Conservation (phyloP, 2,329 filamentous ascomycete genomes). For the Sporothrix dimorphospora region DNA sequence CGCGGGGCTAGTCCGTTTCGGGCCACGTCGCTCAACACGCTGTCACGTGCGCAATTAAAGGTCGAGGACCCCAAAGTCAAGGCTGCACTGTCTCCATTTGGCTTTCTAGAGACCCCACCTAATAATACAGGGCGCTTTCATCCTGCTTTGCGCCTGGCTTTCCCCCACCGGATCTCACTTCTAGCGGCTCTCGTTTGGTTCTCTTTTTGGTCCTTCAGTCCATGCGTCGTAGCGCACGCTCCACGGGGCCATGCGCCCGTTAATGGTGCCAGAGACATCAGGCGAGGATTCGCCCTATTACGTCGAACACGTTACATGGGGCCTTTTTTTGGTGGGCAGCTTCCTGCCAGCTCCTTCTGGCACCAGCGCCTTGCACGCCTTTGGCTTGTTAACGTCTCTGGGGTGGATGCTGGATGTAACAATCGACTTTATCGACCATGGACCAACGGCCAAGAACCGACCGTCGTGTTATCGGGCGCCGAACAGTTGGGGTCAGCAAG, state of each 20-base stretch:
- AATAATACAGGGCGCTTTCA: constrained; percentile 1
- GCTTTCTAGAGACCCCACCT: not conserved
- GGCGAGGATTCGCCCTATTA: no score
- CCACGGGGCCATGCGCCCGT: not conserved
- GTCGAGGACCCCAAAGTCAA: not conserved
- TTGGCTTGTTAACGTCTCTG: not conserved
- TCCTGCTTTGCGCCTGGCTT: not conserved
- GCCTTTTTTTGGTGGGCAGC: not conserved
- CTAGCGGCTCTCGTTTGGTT: constrained; percentile 3
- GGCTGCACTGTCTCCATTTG: not conserved
- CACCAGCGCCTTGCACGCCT: not conserved
- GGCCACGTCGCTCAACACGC: constrained; percentile 17
- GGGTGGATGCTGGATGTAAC: constrained; percentile 24
- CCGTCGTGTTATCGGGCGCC: not conserved
- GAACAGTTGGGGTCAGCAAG: not conserved
- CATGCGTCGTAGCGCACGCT: not conserved
- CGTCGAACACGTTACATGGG: constrained; percentile 24
- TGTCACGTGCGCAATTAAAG: constrained; percentile 28
- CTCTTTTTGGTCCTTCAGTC: not conserved
- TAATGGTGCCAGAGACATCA: no score
- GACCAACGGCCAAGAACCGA: not conserved
- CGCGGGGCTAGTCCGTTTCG: constrained; percentile 21
- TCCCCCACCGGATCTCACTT: not conserved
- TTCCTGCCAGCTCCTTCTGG: not conserved
- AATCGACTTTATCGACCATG: not conserved